phyloP scores from a whole-genome alignment of 768 basidiomycete genomes.

The Auricularia cornea region DNA sequence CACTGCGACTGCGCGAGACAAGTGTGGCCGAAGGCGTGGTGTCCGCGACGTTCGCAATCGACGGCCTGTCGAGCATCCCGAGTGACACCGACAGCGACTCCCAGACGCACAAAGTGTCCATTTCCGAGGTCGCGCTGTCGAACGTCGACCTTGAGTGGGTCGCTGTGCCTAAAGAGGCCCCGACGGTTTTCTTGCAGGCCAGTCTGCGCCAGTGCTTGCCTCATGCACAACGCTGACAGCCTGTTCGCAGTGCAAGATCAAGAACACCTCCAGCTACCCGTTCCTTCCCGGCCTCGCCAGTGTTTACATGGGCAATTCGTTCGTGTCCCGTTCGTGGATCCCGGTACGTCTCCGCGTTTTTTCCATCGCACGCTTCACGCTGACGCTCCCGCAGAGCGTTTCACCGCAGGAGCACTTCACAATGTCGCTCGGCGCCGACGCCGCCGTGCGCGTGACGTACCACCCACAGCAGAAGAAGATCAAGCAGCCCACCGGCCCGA shows the following conservation, averaged over 20 bases:
- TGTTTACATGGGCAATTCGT: constrained; percentile 49
- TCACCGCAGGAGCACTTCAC: constrained; percentile 42
- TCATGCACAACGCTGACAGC: neutral
- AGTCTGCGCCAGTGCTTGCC: neutral
- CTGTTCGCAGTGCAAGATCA: constrained; percentile 42
- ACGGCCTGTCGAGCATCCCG: constrained; percentile 42
- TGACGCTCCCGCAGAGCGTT: constrained; percentile 30
- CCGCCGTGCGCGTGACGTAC: constrained; percentile 29
- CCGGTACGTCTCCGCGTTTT: neutral
- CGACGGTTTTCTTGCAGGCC: constrained; percentile 42
- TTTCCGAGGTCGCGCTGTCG: constrained; percentile 42
- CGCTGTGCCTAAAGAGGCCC: constrained; percentile 40
- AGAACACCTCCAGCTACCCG: constrained; percentile 50
- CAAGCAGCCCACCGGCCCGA: constrained; percentile 2
- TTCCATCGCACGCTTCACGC: no score
- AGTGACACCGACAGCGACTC: constrained; percentile 37
- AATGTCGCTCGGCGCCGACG: constrained; percentile 43
- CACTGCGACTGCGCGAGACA: constrained; percentile 16
- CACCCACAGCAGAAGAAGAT: constrained; percentile 9
- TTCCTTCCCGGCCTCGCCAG: constrained; percentile 46
- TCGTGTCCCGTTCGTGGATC: constrained; percentile 46
- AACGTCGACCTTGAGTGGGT: constrained; percentile 36
- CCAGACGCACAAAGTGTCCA: constrained; percentile 41
- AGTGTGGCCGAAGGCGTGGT: constrained; percentile 45
- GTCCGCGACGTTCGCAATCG: constrained; percentile 44